Conservation (phyloP, 192 early-diverging fungal species). For the Entomortierella chlamydospora region DNA sequence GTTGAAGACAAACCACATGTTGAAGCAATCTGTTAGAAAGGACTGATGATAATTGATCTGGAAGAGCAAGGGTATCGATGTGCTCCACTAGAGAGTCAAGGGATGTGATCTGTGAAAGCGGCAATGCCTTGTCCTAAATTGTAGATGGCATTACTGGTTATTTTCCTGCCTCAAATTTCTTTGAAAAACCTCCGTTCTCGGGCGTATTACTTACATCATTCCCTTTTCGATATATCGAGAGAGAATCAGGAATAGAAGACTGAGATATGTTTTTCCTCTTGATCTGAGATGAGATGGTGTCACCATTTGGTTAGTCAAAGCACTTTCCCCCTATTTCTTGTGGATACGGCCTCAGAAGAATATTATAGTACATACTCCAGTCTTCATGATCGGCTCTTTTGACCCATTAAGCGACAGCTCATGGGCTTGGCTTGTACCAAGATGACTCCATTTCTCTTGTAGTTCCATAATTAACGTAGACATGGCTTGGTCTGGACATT, state of each 20-base stretch:
- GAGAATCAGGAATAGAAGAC: constrained; percentile 41
- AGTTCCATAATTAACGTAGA: constrained; percentile 34
- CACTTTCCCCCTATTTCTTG: too few species aligned
- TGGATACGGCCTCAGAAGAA: too few species aligned
- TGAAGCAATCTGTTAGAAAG: constrained; percentile 61
- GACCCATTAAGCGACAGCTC: constrained; percentile 20
- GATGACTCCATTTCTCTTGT: constrained; percentile 53
- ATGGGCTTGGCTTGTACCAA: background rate
- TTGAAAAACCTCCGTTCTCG: background rate
- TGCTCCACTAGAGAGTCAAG: constrained; percentile 56
- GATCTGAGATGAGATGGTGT: constrained; percentile 9
- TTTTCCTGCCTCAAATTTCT: background rate
- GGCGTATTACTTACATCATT: constrained; percentile 19
- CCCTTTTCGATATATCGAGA: constrained; percentile 44
- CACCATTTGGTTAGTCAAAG: too few species aligned
- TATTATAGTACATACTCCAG: constrained; percentile 13
- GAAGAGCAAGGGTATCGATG: constrained; percentile 60
- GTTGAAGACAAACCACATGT: constrained; percentile 54
- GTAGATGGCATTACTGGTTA: background rate
- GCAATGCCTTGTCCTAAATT: constrained; percentile 36
- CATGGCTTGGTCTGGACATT: constrained; percentile 54
- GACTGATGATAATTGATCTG: constrained; percentile 59
- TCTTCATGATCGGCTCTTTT: constrained; percentile 29
- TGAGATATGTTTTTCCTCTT: constrained; percentile 58
- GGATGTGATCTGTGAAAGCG: constrained; percentile 55